Evolutionary conservation across 495 filamentous ascomycete species (phyloP), one percentile per base, ranked within the genome.

Genomic region (Neurospora hispaniola): DNA sequence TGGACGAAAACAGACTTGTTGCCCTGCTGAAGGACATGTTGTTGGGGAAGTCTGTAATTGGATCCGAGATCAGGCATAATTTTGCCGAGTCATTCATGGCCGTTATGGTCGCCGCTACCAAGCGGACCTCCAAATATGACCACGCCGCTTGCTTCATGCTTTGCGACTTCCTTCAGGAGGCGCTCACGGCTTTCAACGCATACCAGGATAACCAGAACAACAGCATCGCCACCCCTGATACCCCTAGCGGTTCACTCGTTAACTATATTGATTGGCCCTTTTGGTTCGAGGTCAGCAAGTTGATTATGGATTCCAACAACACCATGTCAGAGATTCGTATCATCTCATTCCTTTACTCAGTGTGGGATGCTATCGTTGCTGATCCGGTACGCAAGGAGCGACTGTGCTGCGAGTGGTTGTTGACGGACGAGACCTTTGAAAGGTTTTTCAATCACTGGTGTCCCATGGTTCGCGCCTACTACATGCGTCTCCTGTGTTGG

Each of bases 391-490:
- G 93, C 69, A 97, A 96, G 79, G 85, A 88, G 38, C 81, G 85
- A 10, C 79, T 97, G 31, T 97, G 93, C 77, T 75, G 93, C 3
- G 90, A 90, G 20, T 96, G 96, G 86, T 83, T 99, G 41, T 78
- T 99, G n/a, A 86, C 89, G 35, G 90, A 91, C 74, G 86, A 91
- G 46, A 84, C 90, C 18, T 98, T 98, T 80, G 89, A 93, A 69
- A 89, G 88, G 72, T 89, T 94, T 75, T 99, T 99, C 83, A 94
- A 90, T 78, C 94, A 98, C 79, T 99, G 96, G 96, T 98, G 95
- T 81, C 96, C 96, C 2, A 98, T 99, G 96, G 94, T 97, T 39
- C 88, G 96, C 73, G 92, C 94, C 20, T 99, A 98, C 81, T 98
- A 90, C 78, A 96, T 97, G 89, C 93, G 96, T 44, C 80, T 99